phyloP scores from a whole-genome alignment of 495 filamentous ascomycete species.

The Penicillium maclennaniae region DNA sequence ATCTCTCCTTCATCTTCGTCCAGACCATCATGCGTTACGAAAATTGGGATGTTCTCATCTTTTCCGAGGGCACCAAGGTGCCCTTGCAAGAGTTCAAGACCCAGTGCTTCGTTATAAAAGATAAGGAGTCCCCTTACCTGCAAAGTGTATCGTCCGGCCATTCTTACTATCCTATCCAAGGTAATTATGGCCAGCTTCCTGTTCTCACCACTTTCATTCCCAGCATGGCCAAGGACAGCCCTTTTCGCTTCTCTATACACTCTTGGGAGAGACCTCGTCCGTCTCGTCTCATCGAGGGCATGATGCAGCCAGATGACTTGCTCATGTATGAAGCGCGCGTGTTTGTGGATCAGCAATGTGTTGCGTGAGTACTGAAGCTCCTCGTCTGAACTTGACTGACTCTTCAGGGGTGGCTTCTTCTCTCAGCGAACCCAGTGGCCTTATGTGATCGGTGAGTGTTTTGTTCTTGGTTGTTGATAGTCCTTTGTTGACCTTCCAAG shows the following conservation, averaged over 20 bases:
- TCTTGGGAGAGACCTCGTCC: constrained; percentile 68
- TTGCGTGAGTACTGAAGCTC: constrained; percentile 50
- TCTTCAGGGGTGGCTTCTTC: constrained; percentile 51
- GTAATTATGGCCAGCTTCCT: constrained; percentile 51
- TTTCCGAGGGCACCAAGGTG: constrained; percentile 58
- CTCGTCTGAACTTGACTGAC: background rate
- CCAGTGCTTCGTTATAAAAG: constrained; percentile 70
- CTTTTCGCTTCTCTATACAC: constrained; percentile 77
- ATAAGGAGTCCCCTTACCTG: constrained; percentile 46
- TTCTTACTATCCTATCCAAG: constrained; percentile 24
- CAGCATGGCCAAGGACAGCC: constrained; percentile 53
- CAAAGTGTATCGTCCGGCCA: constrained; percentile 26
- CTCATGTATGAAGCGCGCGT: constrained; percentile 67
- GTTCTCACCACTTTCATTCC: constrained; percentile 75
- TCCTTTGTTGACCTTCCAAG: constrained; percentile 8
- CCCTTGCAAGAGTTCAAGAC: constrained; percentile 87
- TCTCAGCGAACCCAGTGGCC: constrained; percentile 58
- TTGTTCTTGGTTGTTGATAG: background rate
- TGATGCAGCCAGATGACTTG: constrained; percentile 57
- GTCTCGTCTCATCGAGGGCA: constrained; percentile 55
- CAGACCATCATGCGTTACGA: constrained; percentile 69
- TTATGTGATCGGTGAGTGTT: constrained; percentile 49
- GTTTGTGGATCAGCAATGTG: constrained; percentile 63
- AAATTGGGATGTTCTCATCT: constrained; percentile 83
- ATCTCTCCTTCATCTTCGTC: constrained; percentile 17